Evolutionary conservation across 768 basidiomycete genomes (phyloP).

Genomic region (Polyporus arcularius): DNA sequence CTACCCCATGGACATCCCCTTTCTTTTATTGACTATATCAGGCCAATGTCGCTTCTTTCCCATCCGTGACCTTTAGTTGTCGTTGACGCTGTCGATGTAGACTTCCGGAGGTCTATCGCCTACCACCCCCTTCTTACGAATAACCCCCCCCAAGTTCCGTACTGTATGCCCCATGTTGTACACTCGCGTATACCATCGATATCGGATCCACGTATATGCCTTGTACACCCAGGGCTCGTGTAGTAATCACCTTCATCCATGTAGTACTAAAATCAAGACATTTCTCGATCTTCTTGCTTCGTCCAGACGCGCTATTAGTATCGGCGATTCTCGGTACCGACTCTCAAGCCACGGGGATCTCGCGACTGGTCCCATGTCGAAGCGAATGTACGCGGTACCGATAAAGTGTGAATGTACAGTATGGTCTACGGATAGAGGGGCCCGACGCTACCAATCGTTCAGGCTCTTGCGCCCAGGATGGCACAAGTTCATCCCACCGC

Average conservation of each 20-base stretch:
- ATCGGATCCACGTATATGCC: neutral
- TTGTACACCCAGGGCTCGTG: constrained; percentile 9
- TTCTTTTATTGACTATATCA: neutral
- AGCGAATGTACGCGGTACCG: neutral
- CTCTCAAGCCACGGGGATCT: too few species aligned
- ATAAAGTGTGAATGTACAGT: neutral
- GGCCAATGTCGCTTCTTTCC: too few species aligned
- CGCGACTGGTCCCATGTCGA: too few species aligned
- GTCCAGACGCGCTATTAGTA: too few species aligned
- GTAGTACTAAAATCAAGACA: neutral
- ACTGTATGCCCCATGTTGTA: constrained; percentile 1
- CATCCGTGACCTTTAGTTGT: neutral
- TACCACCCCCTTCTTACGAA: too few species aligned
- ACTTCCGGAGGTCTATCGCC: too few species aligned
- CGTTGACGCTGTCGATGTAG: neutral
- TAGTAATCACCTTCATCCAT: constrained; percentile 14
- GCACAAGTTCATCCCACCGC: constrained; percentile 82
- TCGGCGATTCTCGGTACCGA: too few species aligned
- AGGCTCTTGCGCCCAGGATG: constrained; percentile 67
- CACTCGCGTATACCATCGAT: neutral
- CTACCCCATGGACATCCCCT: neutral
- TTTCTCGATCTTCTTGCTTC: neutral
- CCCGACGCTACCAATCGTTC: constrained; percentile 62
- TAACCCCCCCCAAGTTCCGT: neutral
- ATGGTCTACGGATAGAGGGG: neutral